Base-by-base conservation (phyloP, 2,329 filamentous ascomycete species). In the Curvularia spicifera region DNA sequence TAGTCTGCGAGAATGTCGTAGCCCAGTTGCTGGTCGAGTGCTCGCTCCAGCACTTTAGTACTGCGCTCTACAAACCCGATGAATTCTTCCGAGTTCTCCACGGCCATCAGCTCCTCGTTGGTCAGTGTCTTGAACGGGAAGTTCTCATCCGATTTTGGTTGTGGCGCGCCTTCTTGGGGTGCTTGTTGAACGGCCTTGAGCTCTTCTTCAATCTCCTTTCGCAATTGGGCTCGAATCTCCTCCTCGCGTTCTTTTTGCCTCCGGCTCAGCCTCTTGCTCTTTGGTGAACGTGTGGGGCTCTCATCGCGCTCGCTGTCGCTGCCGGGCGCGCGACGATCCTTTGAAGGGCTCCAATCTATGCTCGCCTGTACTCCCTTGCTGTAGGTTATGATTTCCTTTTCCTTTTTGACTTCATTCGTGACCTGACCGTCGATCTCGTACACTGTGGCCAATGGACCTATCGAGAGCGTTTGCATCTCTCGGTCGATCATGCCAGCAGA, bases 1-100 rank as follows among this genome's bases (percentile, higher is more conserved):
- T 99, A 99, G 78, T 99, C 93, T 57, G 92, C 93, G 60, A 99
- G 82, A 60, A 99, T 91, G 75, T 99, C 95, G 76, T 98, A 99
- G 51, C 96, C 92, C 70, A 97, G 89, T 56, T 97, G 92, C 72
- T 97, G 90, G 71, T 98, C 95, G 64, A 99, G 81, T 5, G 95
- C 94, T 71, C 95, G 87, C 80, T 99, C 95, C 68, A 99, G 94
- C 48, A 99, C 93, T 78, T 98, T 99, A 56, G 92, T 96, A 22
- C 94, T 97, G 68, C 92, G 87, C 71, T 99, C 95, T 29, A 99
- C 87, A 72, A 99, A 99, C 68, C 96, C 92, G 60, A 95, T 84
- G 74, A 99, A 99, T 50, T 98, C 95, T 29, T 94, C 88, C 0
- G 94, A 97, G 53, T 90, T 90, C 24, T 92, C 95, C 26, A 98